Evolutionary conservation across 2,329 filamentous ascomycete species (phyloP).

Genomic region (Colletotrichum navitas): DNA sequence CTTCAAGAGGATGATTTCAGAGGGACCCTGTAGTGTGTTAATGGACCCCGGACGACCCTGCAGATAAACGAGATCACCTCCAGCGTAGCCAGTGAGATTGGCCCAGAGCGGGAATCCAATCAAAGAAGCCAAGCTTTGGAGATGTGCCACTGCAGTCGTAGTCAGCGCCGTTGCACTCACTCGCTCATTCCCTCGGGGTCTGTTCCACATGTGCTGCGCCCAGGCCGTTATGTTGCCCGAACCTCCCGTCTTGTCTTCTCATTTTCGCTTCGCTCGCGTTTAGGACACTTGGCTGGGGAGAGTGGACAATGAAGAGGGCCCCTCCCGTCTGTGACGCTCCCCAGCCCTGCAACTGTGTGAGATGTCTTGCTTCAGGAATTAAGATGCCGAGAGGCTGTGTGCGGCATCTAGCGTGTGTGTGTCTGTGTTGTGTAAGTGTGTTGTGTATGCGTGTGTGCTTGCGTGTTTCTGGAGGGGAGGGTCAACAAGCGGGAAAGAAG

Average conservation of each 20-base stretch:
- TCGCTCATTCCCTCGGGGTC: not conserved
- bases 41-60: slow-evolving; percentile 6
- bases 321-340: slow-evolving; percentile 36
- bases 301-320: slow-evolving; percentile 9
- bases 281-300: slow-evolving; percentile 5
- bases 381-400: slow-evolving; percentile 34
- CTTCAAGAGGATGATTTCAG: slow-evolving; percentile 1
- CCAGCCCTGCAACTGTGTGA: slow-evolving; percentile 21
- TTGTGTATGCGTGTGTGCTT: not conserved
- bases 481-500: slow-evolving; percentile 11
- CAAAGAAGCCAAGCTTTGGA: slow-evolving; percentile 33
- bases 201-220: slow-evolving; percentile 1
- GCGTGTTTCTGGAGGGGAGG: not conserved
- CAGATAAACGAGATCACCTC: slow-evolving; percentile 38
- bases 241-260: slow-evolving; percentile 16
- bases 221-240: slow-evolving; percentile 26
- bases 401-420: too few relatives aligned
- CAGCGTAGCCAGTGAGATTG: slow-evolving; percentile 20
- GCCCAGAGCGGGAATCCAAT: slow-evolving; percentile 6
- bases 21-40: slow-evolving; percentile 2
- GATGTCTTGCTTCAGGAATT: slow-evolving; percentile 26
- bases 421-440: too few relatives aligned
- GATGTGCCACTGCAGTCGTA: slow-evolving; percentile 15
- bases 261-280: slow-evolving; percentile 12
- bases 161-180: slow-evolving; percentile 32